Percentiles rank a stretch among this genome's conserved stretches.
Evolutionary conservation across 2,329 filamentous ascomycete species (phyloP).

Genomic region (Chaetomium sp.): DNA sequence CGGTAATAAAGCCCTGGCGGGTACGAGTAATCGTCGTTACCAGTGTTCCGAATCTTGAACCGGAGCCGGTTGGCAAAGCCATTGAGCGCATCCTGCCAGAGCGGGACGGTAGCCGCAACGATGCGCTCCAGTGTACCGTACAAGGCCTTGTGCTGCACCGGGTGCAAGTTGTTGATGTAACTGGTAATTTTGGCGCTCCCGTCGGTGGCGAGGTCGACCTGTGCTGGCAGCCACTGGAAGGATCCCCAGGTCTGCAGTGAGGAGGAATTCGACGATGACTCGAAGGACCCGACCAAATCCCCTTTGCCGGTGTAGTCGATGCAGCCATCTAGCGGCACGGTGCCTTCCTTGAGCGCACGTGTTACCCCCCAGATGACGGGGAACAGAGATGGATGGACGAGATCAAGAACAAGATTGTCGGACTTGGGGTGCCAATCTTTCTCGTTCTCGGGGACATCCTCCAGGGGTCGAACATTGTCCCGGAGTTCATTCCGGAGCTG

Average conservation of each 20-base stretch:
- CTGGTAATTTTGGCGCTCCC: conserved; percentile 36
- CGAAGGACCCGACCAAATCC: conserved; percentile 17
- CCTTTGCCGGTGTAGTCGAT: conserved; percentile 26
- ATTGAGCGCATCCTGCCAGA: conserved; percentile 35
- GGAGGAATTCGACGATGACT: not conserved
- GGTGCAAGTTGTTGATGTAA: conserved; percentile 51
- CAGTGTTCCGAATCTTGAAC: conserved; percentile 12
- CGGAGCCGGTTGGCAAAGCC: conserved; percentile 11
- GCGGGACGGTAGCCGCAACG: conserved; percentile 36
- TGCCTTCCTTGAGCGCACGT: conserved; percentile 33
- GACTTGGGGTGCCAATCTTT: conserved; percentile 59
- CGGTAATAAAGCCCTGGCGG: conserved; percentile 9
- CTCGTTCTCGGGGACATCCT: conserved; percentile 41
- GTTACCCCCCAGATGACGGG: conserved; percentile 50
- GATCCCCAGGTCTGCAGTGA: conserved; percentile 7
- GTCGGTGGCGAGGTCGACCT: conserved; percentile 36
- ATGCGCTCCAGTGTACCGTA: conserved; percentile 38
- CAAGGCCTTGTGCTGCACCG: conserved; percentile 27
- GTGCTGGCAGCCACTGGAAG: conserved; percentile 45
- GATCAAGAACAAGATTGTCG: conserved; percentile 50
- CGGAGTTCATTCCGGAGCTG: conserved; percentile 37
- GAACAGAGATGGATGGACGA: conserved; percentile 59
- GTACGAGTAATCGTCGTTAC: conserved; percentile 7
- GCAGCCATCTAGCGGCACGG: conserved; percentile 29
- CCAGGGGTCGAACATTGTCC: conserved; percentile 39